Evolutionary conservation across 2,329 filamentous ascomycete species (phyloP).

Genomic region (Onygenales sp.): DNA sequence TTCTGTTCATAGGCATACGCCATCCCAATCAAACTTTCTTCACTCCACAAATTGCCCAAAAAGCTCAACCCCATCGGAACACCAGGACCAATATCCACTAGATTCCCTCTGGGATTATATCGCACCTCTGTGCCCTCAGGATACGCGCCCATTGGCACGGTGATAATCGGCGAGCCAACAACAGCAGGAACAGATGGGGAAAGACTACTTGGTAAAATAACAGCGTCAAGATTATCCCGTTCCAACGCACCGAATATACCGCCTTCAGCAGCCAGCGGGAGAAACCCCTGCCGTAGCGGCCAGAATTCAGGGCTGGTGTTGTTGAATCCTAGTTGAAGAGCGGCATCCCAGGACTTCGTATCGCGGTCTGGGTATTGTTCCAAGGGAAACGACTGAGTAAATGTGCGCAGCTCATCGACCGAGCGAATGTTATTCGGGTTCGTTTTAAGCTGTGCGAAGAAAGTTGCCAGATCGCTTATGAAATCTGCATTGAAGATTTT

Average conservation of each 20-base stretch:
- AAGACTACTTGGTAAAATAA: conserved; percentile 49
- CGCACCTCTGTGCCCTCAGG: conserved; percentile 40
- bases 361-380: conserved; percentile 56
- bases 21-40: conserved; percentile 52
- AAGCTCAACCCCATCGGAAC: conserved; percentile 55
- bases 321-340: conserved; percentile 43
- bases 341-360: conserved; percentile 46
- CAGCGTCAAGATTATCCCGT: conserved; percentile 49
- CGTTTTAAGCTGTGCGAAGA: not conserved
- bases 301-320: conserved; percentile 51
- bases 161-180: conserved; percentile 52
- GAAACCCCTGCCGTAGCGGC: conserved; percentile 44
- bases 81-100: conserved; percentile 46
- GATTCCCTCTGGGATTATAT: conserved; percentile 38
- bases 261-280: conserved; percentile 47
- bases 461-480: conserved; percentile 39
- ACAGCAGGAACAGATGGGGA: conserved; percentile 43
- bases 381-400: conserved; percentile 42
- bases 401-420: conserved; percentile 44
- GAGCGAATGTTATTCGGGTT: conserved; percentile 49
- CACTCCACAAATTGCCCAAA: conserved; percentile 51
- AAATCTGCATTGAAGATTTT: conserved; percentile 51
- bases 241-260: conserved; percentile 53
- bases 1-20: conserved; percentile 62
- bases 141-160: conserved; percentile 52